These are phyloP conservation scores for Jackrogersella multiformis DNA, from an alignment of 495 filamentous ascomycete species.

Conservation along the genomic window DNA sequence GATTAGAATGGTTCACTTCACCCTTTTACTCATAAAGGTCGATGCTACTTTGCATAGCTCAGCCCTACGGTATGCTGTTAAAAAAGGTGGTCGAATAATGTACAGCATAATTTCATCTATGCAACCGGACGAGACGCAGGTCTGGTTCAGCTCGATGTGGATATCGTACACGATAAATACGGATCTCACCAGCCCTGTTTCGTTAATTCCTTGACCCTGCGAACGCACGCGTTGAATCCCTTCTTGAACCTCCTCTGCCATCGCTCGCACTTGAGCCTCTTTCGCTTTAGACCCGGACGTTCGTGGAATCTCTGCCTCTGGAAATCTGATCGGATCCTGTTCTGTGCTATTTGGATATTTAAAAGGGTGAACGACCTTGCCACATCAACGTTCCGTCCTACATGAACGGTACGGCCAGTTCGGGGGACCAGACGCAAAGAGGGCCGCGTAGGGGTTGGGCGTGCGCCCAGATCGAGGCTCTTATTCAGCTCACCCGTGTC, in stretches of 20 bases:
- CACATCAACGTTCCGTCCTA: constrained; percentile 61
- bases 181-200: constrained; percentile 72
- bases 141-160: constrained; percentile 4
- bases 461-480: constrained; percentile 13
- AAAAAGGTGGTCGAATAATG: not conserved
- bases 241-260: constrained; percentile 72
- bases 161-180: constrained; percentile 24
- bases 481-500: constrained; percentile 37
- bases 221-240: constrained; percentile 68
- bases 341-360: constrained; percentile 52
- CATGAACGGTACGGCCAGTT: constrained; percentile 66
- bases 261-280: constrained; percentile 71
- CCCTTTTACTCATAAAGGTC: not conserved
- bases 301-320: constrained; percentile 72
- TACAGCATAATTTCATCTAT: constrained; percentile 26
- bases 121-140: constrained; percentile 5
- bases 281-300: constrained; percentile 75
- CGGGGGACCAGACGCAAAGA: constrained; percentile 59
- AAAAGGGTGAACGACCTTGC: constrained; percentile 63
- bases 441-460: constrained; percentile 23
- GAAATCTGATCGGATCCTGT: constrained; percentile 62
- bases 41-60: too few relatives aligned
- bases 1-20: too few relatives aligned
- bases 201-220: constrained; percentile 70
- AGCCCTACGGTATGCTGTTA: too few relatives aligned